Base-by-base conservation (phyloP, 2,329 filamentous ascomycete species). In the Biscogniauxia marginata region DNA sequence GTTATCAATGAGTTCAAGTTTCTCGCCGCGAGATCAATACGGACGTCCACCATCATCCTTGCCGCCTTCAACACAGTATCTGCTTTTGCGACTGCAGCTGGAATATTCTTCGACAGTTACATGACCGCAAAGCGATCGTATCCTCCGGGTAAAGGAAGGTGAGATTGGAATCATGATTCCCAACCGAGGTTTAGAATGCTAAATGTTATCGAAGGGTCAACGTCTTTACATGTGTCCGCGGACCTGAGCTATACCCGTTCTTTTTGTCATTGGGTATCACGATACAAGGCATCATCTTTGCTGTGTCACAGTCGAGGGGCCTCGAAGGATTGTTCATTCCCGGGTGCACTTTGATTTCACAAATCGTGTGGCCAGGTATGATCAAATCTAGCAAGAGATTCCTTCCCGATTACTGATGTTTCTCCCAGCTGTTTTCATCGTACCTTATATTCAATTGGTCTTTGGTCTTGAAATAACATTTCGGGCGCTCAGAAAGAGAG, bases 371-470 rank as follows among this genome's bases (percentile, higher is more conserved):
- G 63, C 83, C 84, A 67, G 82, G 84, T 86, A 75, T 55, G 75
- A 65, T 8, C 21, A 44, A 9, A 53, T 51, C 24, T 21, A 24
- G 3, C 16, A 18, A 44, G 8, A 25, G 7, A 18, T 21, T 21
- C 21, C 21, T 7, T 16, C 11, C 19, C 25, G 13, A 30, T 50
- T 58, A 59, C 73, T 75, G 64, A 73, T 50, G 30, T 16, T 3
- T 8, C 2, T 3, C 22, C 34, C 55, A 88, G 87, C 84, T 7
- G 77, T 89, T 34, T 89, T 90, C 64, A 78, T 89, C 52, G 80
- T 85, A 7, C 86, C 86, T 22, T 88, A 81, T 59, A 80, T 86
- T 25, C 86, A 89, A 62, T 66, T 89, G 19, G 77, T 88, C 16
- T 89, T 90, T 62, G 84, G 83, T 13, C 60, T 87, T 56, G 87